Evolutionary conservation across 2,329 filamentous ascomycete species (phyloP), one percentile per base, ranked within the genome.

Genomic region (Ophiostoma quercus): DNA sequence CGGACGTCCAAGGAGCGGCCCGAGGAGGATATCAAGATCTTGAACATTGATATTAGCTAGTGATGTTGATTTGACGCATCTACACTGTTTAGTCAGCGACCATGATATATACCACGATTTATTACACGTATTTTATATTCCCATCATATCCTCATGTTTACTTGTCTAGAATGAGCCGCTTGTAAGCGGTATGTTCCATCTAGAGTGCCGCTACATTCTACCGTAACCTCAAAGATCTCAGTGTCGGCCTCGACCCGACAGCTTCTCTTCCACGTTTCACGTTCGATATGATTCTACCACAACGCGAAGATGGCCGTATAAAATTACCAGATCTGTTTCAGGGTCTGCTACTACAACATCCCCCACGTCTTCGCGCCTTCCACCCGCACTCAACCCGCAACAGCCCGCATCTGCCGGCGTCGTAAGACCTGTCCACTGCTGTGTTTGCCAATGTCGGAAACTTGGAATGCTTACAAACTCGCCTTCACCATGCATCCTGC

Each of bases 21-120:
- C 0, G 92, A 96, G 79, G 93, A 97, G 76, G 95, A 99, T 78
- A 94, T 99, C 76, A 98, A 97, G 81, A 96, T 99, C 74, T 87
- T 99, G 71, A 97, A 92, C 77, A 96, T 99, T 75, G 86, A 88
- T 75, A 80, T 87, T 71, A 75, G 80, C 73, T 87, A 83, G 75
- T 5, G 2, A 34, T 34, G 34, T 34, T 34, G 60, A 47, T 14
- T 41, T 41, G 39, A 41, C 11, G 39, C 39, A 41, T 3, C 3
- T 41, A 41, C 1, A 9, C 47, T 51, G 47, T 19, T 57, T 57
- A 57, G 51, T 57, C 51, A 57, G 51, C 51, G 3, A 29, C 8
- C 51, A 25, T 29, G 51, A 25, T 14, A 62, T 29, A 25, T 62
- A 62, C 57, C 25, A 32, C 57, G 25, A 62, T 25, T 62, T 2